Evolutionary conservation across 2,329 filamentous ascomycete genomes (phyloP).

Genomic region (Botrytis sinoallii): DNA sequence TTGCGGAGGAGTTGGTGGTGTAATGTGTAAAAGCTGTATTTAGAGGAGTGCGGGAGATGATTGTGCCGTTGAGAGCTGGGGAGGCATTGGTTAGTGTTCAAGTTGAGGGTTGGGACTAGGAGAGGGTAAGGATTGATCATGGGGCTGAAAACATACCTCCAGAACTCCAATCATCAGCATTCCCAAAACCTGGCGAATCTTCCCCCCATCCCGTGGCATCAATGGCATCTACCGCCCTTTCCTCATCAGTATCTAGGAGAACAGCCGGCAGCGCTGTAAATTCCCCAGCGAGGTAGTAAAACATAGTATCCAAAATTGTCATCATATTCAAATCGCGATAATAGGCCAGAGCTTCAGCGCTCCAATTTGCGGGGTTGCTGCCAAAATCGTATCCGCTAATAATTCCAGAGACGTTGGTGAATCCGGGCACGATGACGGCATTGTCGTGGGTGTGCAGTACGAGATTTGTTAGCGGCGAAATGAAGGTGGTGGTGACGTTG

Average conservation of each 20-base stretch:
- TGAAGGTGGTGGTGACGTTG: constrained; percentile 15
- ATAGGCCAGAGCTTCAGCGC: not conserved
- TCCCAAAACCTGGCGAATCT: not conserved
- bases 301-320: constrained; percentile 8
- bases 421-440: constrained; percentile 20
- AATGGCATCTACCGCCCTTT: not conserved
- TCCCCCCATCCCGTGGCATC: not conserved
- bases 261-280: not conserved
- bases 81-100: not conserved
- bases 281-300: not conserved
- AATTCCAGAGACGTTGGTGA: not conserved
- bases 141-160: not conserved
- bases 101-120: not conserved
- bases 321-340: constrained; percentile 26
- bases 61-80: not conserved
- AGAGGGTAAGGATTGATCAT: not conserved
- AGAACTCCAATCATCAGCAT: not conserved
- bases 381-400: not conserved
- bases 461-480: constrained; percentile 19
- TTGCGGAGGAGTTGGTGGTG: not conserved
- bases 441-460: constrained; percentile 10
- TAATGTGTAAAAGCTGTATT: constrained; percentile 22
- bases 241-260: not conserved
- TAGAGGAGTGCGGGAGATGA: constrained; percentile 22
- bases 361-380: constrained; percentile 26